Evolutionary conservation across 179 eudicot genomes (phyloP).

Genomic region (Pouteria campechiana): DNA sequence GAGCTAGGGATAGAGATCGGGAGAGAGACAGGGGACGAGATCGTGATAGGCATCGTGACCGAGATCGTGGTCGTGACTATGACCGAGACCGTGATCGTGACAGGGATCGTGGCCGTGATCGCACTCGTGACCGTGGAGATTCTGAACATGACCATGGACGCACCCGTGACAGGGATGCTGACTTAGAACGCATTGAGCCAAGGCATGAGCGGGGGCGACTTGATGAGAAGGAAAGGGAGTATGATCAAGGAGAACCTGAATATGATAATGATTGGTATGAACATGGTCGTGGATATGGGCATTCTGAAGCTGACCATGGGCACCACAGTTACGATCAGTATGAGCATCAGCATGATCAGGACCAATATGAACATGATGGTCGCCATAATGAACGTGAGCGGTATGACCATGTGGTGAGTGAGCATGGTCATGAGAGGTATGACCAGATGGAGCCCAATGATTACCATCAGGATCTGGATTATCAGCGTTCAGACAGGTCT

Average conservation of each 20-base stretch:
- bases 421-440: slow-evolving; percentile 39
- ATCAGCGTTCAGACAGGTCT: slow-evolving; percentile 23
- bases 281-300: slow-evolving; percentile 37
- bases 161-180: slow-evolving; percentile 18
- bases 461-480: slow-evolving; percentile 14
- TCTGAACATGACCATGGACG: slow-evolving; percentile 38
- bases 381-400: slow-evolving; percentile 36
- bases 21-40: slow-evolving; percentile 60
- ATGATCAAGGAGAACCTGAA: slow-evolving; percentile 36
- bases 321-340: slow-evolving; percentile 35
- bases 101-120: slow-evolving; percentile 44
- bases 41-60: slow-evolving; percentile 39
- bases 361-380: slow-evolving; percentile 28
- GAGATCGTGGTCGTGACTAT: slow-evolving; percentile 27
- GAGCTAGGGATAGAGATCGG: slow-evolving; percentile 86
- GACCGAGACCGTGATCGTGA: slow-evolving; percentile 32
- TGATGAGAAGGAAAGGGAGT: slow-evolving; percentile 38
- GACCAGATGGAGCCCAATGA: slow-evolving; percentile 55
- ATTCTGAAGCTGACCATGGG: slow-evolving; percentile 23
- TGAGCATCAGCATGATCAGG: slow-evolving; percentile 29
- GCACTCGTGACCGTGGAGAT: slow-evolving; percentile 34
- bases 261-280: slow-evolving; percentile 52
- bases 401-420: slow-evolving; percentile 27
- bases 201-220: slow-evolving; percentile 45
- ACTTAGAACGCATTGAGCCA: slow-evolving; percentile 38